These are phyloP conservation scores for Paulownia fortunei DNA, from an alignment of 257 asterid genomes.

Conservation along the genomic window DNA sequence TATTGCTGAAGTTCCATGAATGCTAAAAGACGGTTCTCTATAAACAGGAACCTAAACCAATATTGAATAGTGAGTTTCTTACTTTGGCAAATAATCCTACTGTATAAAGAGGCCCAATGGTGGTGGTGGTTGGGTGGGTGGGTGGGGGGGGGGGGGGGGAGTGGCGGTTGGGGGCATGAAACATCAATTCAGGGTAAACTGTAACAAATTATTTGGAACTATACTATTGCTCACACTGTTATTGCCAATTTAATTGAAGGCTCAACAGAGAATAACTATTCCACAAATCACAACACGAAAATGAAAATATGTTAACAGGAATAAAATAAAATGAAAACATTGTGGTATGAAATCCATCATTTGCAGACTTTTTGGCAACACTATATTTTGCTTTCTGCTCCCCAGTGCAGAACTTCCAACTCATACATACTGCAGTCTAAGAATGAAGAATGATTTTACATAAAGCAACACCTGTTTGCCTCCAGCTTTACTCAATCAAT, in stretches of 20 bases:
- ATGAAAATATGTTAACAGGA: neutral
- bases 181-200: neutral
- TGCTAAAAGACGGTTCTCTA: conserved; percentile 73
- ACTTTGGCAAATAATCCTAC: neutral
- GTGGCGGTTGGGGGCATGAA: neutral
- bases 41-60: conserved; percentile 69
- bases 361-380: neutral
- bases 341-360: neutral
- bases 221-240: neutral
- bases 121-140: neutral
- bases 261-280: conserved; percentile 6
- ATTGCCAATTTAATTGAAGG: neutral
- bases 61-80: conserved; percentile 3
- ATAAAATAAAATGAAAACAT: neutral
- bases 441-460: conserved; percentile 13
- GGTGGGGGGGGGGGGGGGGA: neutral
- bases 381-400: conserved; percentile 5
- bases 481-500: conserved; percentile 5
- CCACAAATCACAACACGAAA: neutral
- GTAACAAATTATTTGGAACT: neutral
- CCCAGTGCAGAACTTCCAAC: conserved; percentile 5
- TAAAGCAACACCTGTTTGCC: conserved; percentile 1
- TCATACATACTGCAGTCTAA: neutral
- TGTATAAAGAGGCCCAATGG: neutral
- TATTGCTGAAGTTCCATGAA: conserved; percentile 73